Percentiles rank a stretch among this genome's conserved stretches.
Evolutionary conservation across 495 filamentous ascomycete genomes (phyloP).

Genomic region (Umbilicaria muhlenbergii): DNA sequence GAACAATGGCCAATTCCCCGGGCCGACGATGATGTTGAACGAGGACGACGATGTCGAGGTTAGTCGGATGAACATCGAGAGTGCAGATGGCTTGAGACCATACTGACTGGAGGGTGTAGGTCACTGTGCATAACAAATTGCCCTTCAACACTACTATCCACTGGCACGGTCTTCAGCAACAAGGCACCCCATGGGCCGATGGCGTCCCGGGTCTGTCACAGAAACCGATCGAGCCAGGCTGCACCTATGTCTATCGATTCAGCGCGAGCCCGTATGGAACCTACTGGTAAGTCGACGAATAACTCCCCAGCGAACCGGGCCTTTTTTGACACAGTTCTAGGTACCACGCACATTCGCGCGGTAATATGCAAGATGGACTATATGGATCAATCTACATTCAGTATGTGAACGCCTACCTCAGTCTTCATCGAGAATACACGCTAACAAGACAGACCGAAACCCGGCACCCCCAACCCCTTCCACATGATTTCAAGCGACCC

Average conservation of each 20-base stretch:
- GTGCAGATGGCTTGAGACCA: not conserved
- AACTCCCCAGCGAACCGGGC: not conserved
- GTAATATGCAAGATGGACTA: slow-evolving; percentile 35
- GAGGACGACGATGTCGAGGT: slow-evolving; percentile 48
- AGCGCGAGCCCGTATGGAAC: slow-evolving; percentile 32
- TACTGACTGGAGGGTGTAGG: slow-evolving; percentile 1
- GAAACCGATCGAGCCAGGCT: slow-evolving; percentile 27
- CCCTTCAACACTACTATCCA: slow-evolving; percentile 38
- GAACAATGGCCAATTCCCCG: slow-evolving; percentile 45
- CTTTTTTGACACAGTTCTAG: slow-evolving; percentile 18
- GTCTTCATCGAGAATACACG: not conserved
- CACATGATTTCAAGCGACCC: slow-evolving; percentile 25
- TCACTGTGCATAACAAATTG: slow-evolving; percentile 35
- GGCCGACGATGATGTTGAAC: slow-evolving; percentile 38
- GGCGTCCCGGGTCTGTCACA: slow-evolving; percentile 35
- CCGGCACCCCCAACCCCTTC: slow-evolving; percentile 27
- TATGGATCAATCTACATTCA: slow-evolving; percentile 35
- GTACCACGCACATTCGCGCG: slow-evolving; percentile 36
- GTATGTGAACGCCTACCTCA: not conserved
- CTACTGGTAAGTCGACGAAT: slow-evolving; percentile 21
- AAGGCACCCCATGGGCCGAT: slow-evolving; percentile 28
- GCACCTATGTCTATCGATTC: slow-evolving; percentile 29
- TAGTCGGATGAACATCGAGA: not conserved
- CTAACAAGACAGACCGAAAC: slow-evolving; percentile 18
- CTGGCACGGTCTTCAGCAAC: slow-evolving; percentile 32